Percentiles rank a stretch among this genome's conserved stretches.
These are phyloP conservation scores for Nannizziopsis arthrosporioides DNA, from an alignment of 2,329 filamentous ascomycete genomes.

Conservation along the genomic window DNA sequence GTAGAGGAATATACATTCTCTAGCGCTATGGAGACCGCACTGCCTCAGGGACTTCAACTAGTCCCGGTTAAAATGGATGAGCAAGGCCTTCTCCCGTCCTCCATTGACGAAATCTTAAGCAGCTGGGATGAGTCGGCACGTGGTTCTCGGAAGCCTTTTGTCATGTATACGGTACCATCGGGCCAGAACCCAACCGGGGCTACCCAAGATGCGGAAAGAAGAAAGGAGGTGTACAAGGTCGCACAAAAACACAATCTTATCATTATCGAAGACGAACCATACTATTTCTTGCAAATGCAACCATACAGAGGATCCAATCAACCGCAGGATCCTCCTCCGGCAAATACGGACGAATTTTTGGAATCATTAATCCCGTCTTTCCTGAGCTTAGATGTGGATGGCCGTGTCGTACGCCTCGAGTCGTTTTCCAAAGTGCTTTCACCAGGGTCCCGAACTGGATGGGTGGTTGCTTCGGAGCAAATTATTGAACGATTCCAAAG, in stretches of 20 bases:
- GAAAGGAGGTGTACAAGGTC: slow-evolving; percentile 62
- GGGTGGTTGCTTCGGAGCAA: slow-evolving; percentile 80
- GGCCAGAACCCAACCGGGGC: slow-evolving; percentile 88
- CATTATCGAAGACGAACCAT: slow-evolving; percentile 87
- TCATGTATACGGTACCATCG: slow-evolving; percentile 63
- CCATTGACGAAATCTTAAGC: slow-evolving; percentile 51
- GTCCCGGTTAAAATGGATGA: slow-evolving; percentile 54
- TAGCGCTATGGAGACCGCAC: slow-evolving; percentile 56
- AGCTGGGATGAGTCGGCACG: slow-evolving; percentile 51
- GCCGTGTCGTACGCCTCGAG: slow-evolving; percentile 79
- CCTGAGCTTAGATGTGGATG: slow-evolving; percentile 71
- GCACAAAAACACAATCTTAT: slow-evolving; percentile 74
- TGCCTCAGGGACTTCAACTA: slow-evolving; percentile 50
- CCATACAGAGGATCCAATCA: slow-evolving; percentile 51
- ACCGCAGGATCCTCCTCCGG: slow-evolving; percentile 44
- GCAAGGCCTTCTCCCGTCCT: slow-evolving; percentile 51
- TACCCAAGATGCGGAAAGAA: slow-evolving; percentile 57
- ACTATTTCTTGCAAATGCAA: slow-evolving; percentile 82
- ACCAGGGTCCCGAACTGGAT: slow-evolving; percentile 70
- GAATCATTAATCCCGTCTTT: slow-evolving; percentile 60
- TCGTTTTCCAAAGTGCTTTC: slow-evolving; percentile 88
- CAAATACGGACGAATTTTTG: slow-evolving; percentile 61
- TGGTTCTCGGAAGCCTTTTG: slow-evolving; percentile 51
- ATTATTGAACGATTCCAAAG: slow-evolving; percentile 71
- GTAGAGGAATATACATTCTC: slow-evolving; percentile 90